These are phyloP conservation scores for Leccinum griseonigrum DNA, from an alignment of 1,284 basidiomycete genomes.

Conservation along the genomic window DNA sequence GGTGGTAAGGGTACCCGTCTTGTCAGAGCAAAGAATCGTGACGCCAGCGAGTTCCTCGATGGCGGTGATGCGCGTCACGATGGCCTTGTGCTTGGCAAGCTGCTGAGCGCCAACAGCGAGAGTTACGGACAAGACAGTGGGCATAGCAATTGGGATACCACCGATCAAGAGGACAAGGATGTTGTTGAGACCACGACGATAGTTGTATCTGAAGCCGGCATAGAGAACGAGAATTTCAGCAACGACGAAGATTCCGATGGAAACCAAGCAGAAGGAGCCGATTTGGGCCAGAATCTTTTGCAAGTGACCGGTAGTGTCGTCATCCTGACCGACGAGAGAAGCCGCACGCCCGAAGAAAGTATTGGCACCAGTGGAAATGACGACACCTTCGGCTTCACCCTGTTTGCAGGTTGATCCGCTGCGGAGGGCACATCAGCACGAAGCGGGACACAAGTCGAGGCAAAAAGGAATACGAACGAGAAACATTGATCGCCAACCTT, in stretches of 20 bases:
- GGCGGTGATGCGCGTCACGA: constrained; percentile 97
- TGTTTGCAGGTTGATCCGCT: constrained; percentile 96
- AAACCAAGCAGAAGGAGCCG: constrained; percentile 92
- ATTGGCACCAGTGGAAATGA: constrained; percentile 91
- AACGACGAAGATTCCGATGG: constrained; percentile 90
- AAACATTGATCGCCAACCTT: constrained; percentile 94
- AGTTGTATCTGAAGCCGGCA: constrained; percentile 82
- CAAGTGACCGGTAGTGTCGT: constrained; percentile 95
- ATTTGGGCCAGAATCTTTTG: constrained; percentile 97
- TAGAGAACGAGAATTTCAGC: constrained; percentile 90
- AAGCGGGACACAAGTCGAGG: not conserved
- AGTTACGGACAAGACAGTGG: constrained; percentile 93
- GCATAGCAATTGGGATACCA: constrained; percentile 99
- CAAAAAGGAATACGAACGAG: constrained; percentile 58
- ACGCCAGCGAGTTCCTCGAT: constrained; percentile 97
- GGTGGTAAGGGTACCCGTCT: constrained; percentile 96
- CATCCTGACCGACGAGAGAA: constrained; percentile 89
- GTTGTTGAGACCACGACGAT: constrained; percentile 94
- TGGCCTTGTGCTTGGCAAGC: constrained; percentile 97
- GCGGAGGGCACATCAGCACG: constrained; percentile 33
- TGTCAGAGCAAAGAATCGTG: constrained; percentile 96
- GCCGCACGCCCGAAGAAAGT: constrained; percentile 94
- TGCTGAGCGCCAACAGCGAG: constrained; percentile 98
- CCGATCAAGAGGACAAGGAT: constrained; percentile 97
- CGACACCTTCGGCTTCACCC: constrained; percentile 69